phyloP scores from a whole-genome alignment of 306 rosid species.

The Cucurbita maxima region DNA sequence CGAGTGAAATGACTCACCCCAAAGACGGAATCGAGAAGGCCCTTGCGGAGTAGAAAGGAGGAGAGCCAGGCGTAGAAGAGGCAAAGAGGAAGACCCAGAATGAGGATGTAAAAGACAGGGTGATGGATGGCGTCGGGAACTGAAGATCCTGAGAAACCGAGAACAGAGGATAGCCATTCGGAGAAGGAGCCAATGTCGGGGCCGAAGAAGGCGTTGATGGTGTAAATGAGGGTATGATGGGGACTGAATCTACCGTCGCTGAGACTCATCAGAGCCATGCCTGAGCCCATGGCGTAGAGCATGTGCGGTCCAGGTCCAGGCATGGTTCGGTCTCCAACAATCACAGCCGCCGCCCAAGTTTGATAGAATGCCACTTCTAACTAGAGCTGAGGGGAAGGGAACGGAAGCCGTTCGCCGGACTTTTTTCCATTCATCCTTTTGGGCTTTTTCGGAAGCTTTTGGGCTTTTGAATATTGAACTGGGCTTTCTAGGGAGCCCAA shows the following conservation, averaged over 20 bases:
- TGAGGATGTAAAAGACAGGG: conserved; percentile 41
- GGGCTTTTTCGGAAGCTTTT: background rate
- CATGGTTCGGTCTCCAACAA: conserved; percentile 20
- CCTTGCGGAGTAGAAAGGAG: conserved; percentile 21
- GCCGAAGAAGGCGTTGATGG: conserved; percentile 73
- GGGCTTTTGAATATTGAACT: background rate
- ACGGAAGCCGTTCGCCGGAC: background rate
- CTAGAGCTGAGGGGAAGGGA: background rate
- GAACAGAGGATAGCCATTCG: conserved; percentile 47
- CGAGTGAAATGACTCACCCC: conserved; percentile 23
- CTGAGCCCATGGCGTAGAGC: conserved; percentile 75
- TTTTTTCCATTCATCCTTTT: background rate
- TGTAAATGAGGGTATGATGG: conserved; percentile 56
- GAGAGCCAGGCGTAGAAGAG: conserved; percentile 57
- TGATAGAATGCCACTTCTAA: too few relatives aligned
- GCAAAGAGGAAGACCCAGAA: conserved; percentile 60
- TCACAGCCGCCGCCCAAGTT: background rate
- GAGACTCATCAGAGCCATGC: conserved; percentile 35
- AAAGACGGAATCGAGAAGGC: conserved; percentile 40
- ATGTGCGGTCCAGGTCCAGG: conserved; percentile 92
- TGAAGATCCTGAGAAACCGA: conserved; percentile 26
- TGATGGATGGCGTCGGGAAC: conserved; percentile 48
- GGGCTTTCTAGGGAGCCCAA: background rate
- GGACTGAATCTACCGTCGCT: conserved; percentile 55
- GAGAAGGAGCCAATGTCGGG: conserved; percentile 90